These are phyloP conservation scores for Fusarium annulatum DNA, from an alignment of 2,329 filamentous ascomycete genomes.

Conservation along the genomic window DNA sequence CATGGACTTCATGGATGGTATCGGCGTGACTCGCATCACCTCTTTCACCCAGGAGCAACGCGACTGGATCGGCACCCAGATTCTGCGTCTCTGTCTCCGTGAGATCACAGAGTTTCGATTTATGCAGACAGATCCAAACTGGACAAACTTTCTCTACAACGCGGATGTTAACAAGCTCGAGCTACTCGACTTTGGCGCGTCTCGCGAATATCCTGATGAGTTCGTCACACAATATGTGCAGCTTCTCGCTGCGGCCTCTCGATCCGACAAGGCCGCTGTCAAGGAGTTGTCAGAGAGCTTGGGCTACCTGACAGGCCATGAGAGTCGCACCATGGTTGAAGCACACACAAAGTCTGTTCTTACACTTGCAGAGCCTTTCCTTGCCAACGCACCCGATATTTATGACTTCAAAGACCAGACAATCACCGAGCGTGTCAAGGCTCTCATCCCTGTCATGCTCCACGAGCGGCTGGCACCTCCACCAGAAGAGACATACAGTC, in stretches of 20 bases:
- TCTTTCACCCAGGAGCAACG: conserved; percentile 83
- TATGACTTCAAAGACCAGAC: conserved; percentile 97
- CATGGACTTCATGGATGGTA: conserved; percentile 89
- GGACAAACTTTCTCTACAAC: conserved; percentile 99
- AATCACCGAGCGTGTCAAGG: conserved; percentile 92
- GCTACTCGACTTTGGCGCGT: conserved; percentile 95
- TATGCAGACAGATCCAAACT: conserved; percentile 99
- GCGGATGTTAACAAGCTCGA: conserved; percentile 77
- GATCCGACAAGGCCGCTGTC: conserved; percentile 72
- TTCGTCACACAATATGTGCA: conserved; percentile 86
- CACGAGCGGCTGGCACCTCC: conserved; percentile 88
- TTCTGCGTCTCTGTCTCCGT: conserved; percentile 88
- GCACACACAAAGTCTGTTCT: conserved; percentile 90
- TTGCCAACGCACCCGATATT: conserved; percentile 76
- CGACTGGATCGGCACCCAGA: conserved; percentile 96
- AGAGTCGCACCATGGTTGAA: conserved; percentile 86
- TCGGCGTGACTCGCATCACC: conserved; percentile 83
- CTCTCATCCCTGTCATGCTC: conserved; percentile 92
- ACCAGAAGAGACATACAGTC: conserved; percentile 95
- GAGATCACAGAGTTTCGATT: conserved; percentile 96
- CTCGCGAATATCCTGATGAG: conserved; percentile 80
- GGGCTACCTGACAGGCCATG: conserved; percentile 92
- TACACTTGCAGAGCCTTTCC: conserved; percentile 92
- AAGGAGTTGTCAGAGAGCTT: conserved; percentile 77
- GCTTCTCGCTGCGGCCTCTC: conserved; percentile 83